phyloP scores from a whole-genome alignment of 495 filamentous ascomycete species.

The Trichoderma erinaceum region DNA sequence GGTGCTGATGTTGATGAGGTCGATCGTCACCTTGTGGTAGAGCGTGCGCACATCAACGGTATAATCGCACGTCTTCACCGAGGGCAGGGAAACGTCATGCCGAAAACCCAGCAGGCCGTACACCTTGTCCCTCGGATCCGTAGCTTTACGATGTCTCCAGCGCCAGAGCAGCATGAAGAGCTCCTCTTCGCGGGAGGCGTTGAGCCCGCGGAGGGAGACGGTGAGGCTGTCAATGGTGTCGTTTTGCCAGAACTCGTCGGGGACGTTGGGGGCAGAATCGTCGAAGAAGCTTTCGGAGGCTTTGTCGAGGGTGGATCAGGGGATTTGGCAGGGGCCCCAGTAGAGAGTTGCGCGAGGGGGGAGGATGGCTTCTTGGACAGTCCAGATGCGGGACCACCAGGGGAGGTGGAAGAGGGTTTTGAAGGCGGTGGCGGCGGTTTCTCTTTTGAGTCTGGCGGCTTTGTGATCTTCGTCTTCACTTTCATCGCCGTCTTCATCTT shows the following conservation, averaged over 20 bases:
- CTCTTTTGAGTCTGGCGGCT: too few species aligned
- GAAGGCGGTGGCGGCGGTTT: not conserved
- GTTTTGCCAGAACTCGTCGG: slow-evolving; percentile 13
- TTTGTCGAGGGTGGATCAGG: slow-evolving; percentile 14
- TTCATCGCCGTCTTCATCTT: too few species aligned
- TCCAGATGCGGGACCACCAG: slow-evolving; percentile 25
- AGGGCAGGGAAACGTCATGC: slow-evolving; percentile 16
- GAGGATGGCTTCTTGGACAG: slow-evolving; percentile 25
- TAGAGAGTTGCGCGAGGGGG: slow-evolving; percentile 19
- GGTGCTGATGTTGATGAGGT: slow-evolving; percentile 20
- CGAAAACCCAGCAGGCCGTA: slow-evolving; percentile 24
- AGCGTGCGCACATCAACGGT: slow-evolving; percentile 16
- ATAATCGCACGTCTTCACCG: slow-evolving; percentile 20
- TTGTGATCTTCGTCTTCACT: too few species aligned
- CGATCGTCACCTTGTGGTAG: slow-evolving; percentile 21
- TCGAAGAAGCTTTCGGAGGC: slow-evolving; percentile 16
- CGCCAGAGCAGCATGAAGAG: slow-evolving; percentile 21
- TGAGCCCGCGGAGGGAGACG: not conserved
- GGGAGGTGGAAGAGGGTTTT: slow-evolving; percentile 19
- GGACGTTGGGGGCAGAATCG: not conserved
- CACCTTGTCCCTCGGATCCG: slow-evolving; percentile 29
- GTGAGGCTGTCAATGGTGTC: slow-evolving; percentile 4
- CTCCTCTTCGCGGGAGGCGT: slow-evolving; percentile 5
- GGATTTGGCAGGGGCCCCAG: slow-evolving; percentile 11
- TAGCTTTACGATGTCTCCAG: slow-evolving; percentile 21